These are phyloP conservation scores for Musa schizocarpa DNA, from an alignment of 176 grass and related monocot genomes.

Conservation along the genomic window DNA sequence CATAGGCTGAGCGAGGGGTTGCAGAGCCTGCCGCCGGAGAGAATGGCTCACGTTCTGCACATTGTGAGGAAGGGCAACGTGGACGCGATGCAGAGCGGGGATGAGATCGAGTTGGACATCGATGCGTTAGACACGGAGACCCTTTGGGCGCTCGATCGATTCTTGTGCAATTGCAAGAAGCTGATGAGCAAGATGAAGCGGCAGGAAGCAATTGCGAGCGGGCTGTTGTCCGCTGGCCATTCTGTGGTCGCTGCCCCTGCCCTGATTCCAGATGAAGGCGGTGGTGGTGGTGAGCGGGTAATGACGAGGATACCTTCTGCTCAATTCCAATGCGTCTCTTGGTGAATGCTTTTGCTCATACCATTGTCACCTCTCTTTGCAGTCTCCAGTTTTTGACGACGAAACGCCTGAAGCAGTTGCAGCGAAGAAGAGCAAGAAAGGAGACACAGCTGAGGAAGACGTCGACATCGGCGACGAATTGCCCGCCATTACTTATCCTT, in stretches of 20 bases:
- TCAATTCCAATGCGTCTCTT: too few species aligned
- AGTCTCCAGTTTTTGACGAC: neutral
- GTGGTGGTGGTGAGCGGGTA: neutral
- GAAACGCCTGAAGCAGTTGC: slow-evolving; percentile 18
- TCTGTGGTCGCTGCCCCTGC: neutral
- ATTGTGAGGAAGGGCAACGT: slow-evolving; percentile 73
- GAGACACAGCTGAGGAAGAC: slow-evolving; percentile 59
- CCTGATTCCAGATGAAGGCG: neutral
- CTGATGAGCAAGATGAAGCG: slow-evolving; percentile 57
- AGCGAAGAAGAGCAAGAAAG: slow-evolving; percentile 16
- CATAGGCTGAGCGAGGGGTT: slow-evolving; percentile 57
- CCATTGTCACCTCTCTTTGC: neutral
- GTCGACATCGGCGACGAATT: slow-evolving; percentile 90
- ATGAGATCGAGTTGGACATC: slow-evolving; percentile 88
- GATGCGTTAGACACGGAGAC: slow-evolving; percentile 78
- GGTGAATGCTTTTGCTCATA: too few species aligned
- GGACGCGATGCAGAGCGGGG: slow-evolving; percentile 50
- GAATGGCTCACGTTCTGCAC: slow-evolving; percentile 70
- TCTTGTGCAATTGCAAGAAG: slow-evolving; percentile 84
- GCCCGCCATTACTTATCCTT: slow-evolving; percentile 54
- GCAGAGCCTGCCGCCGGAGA: slow-evolving; percentile 62
- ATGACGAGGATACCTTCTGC: neutral
- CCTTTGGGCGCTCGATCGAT: slow-evolving; percentile 86
- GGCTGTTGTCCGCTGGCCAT: neutral
- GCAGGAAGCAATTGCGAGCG: slow-evolving; percentile 19